Evolutionary conservation across 2,329 filamentous ascomycete species (phyloP).

Genomic region (Venturia pyrina): DNA sequence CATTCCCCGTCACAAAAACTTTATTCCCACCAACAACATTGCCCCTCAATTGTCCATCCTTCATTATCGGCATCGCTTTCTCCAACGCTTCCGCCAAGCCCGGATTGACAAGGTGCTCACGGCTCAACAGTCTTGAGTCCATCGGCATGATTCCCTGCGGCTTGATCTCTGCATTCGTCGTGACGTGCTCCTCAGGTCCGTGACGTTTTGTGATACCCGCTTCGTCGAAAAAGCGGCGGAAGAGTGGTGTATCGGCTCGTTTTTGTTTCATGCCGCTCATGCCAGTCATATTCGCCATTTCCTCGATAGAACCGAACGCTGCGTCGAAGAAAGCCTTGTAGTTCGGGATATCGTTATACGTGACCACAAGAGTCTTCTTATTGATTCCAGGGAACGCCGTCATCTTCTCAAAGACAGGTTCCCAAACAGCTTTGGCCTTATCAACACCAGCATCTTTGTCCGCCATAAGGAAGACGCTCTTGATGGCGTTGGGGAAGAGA

Average conservation of each 20-base stretch:
- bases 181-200: neutral
- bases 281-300: neutral
- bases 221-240: conserved; percentile 3
- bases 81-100: conserved; percentile 6
- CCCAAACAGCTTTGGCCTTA: conserved; percentile 10
- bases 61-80: conserved; percentile 10
- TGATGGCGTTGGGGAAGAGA: conserved; percentile 11
- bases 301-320: conserved; percentile 3
- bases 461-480: conserved; percentile 5
- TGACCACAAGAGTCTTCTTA: neutral
- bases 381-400: conserved; percentile 3
- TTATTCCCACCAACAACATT: conserved; percentile 11
- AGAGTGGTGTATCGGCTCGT: neutral
- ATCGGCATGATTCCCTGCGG: neutral
- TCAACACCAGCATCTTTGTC: conserved; percentile 8
- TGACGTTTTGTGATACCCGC: neutral
- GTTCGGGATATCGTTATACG: neutral
- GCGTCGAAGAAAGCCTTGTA: conserved; percentile 13
- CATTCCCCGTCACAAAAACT: conserved; percentile 6
- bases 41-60: conserved; percentile 2
- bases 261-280: neutral
- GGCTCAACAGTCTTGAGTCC: conserved; percentile 10
- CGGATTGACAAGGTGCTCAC: neutral
- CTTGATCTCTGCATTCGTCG: neutral
- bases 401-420: conserved; percentile 9